Evolutionary conservation across 768 basidiomycete species (phyloP).

Genomic region (Tulasnella sp.): DNA sequence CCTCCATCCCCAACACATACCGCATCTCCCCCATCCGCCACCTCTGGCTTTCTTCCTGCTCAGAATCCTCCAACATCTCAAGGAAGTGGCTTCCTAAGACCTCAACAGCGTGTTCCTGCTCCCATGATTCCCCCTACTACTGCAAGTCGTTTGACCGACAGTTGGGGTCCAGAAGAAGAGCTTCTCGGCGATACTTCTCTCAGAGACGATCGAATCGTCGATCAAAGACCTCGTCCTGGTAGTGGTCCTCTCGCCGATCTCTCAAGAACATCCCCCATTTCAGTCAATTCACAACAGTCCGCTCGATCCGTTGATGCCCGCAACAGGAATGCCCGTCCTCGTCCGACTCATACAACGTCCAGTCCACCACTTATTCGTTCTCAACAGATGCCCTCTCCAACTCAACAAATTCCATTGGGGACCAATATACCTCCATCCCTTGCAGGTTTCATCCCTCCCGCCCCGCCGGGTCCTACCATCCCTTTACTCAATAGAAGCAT

Average conservation of each 20-base stretch:
- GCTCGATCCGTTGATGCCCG: background rate
- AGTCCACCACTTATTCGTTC: slow-evolving; percentile 3
- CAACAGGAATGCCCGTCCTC: background rate
- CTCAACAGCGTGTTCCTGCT: slow-evolving; percentile 6
- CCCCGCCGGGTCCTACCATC: slow-evolving; percentile 4
- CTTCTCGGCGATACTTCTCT: too few relatives aligned
- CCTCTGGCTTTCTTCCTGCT: slow-evolving; percentile 1
- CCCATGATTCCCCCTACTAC: background rate
- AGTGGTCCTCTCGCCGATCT: too few relatives aligned
- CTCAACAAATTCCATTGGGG: slow-evolving; percentile 3
- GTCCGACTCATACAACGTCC: slow-evolving; percentile 7
- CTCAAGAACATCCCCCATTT: too few relatives aligned
- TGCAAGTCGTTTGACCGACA: background rate
- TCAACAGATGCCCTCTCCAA: background rate
- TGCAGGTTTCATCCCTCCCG: slow-evolving; percentile 8
- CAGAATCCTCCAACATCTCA: background rate
- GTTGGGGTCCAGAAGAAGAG: too few relatives aligned
- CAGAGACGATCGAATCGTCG: too few relatives aligned
- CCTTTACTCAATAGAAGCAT: slow-evolving; percentile 5
- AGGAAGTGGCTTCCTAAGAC: background rate
- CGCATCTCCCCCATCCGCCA: slow-evolving; percentile 5
- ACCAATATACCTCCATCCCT: slow-evolving; percentile 7
- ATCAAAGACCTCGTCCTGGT: too few relatives aligned
- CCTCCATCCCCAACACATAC: slow-evolving; percentile 13
- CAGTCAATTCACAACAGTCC: background rate